phyloP scores from a whole-genome alignment of 192 early-diverging fungal genomes.

The Coemansia sp. region DNA sequence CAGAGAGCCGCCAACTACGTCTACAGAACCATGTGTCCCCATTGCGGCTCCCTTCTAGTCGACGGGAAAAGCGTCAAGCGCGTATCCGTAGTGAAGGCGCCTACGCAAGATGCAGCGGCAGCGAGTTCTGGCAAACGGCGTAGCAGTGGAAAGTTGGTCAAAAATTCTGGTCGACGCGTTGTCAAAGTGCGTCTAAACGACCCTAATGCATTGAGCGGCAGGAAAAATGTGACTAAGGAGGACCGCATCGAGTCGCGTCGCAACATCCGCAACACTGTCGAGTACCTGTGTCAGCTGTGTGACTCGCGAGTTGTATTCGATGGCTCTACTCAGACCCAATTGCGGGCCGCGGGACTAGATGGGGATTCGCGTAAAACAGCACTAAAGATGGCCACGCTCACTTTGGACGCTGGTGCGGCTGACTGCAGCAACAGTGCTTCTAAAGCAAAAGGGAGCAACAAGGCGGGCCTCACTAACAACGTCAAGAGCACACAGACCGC shows the following conservation, averaged over 20 bases:
- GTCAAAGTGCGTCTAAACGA: slow-evolving; percentile 19
- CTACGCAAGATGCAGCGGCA: neutral
- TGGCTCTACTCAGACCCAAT: slow-evolving; percentile 19
- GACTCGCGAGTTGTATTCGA: slow-evolving; percentile 22
- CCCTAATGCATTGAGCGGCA: no score
- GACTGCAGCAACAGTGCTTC: no score
- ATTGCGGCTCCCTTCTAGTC: slow-evolving; percentile 43
- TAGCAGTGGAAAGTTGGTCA: neutral
- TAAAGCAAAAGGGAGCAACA: neutral
- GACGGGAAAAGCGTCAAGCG: slow-evolving; percentile 33
- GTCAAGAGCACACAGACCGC: neutral
- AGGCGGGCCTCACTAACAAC: neutral
- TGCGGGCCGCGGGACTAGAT: slow-evolving; percentile 19
- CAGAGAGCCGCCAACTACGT: slow-evolving; percentile 21
- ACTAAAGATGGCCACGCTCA: neutral
- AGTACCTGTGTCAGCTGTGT: slow-evolving; percentile 29
- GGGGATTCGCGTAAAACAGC: neutral
- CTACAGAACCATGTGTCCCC: slow-evolving; percentile 27
- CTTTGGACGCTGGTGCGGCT: neutral
- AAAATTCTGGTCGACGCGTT: neutral
- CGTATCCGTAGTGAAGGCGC: slow-evolving; percentile 22
- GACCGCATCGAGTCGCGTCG: slow-evolving; percentile 7
- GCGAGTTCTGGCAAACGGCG: neutral
- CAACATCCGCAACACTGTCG: neutral
- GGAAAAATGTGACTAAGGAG: neutral